Base-by-base conservation (phyloP, 2,329 filamentous ascomycete species). In the Akanthomyces lecanii region DNA sequence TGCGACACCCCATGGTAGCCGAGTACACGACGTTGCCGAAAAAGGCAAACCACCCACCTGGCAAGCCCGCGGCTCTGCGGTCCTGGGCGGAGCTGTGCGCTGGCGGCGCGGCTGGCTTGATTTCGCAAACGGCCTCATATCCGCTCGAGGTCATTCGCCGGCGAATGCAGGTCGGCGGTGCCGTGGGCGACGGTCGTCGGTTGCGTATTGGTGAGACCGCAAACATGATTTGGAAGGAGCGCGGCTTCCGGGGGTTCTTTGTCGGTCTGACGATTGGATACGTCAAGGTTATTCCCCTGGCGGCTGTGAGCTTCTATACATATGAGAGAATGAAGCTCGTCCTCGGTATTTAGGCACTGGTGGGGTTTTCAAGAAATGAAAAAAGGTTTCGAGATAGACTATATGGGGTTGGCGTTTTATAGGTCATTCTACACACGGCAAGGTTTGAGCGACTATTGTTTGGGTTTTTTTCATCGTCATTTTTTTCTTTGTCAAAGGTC, bases 161-260 rank as follows among this genome's bases (percentile, higher is more conserved):
- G 66, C 84, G 95, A 54, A 98, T 99, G 94, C 95, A 99, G 74
- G 95, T 99, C 16, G 91, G 92, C 54, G 95, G 94, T 12, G 93
- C 94, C 0, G 92, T 98, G 0, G 95, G 95, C 1, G 93, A 98
- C 73, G 93, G 94, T 0, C 91, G 86, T 69, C 81, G 90, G 52
- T 76, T 97, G 52, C 82, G 87, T 57, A 91, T 99, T 66, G 78
- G 79, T 18, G 94, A 98, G 77, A 96, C 94, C 1, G 88, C 88
- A 3, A 78, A 77, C 67, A 83, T 87, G 72, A 95, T 99, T 66
- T 87, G 87, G 68, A 78, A 82, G 52, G 92, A 97, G 76, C 83
- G 82, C 63, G 95, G 95, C 0, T 76, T 88, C 64, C 82, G 84
- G 57, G 95, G 95, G 0, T 98, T 97, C 78, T 99, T 92, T 75